Conservation (phyloP, 2,329 filamentous ascomycete genomes). For the Alternaria hordeiaustralica region DNA sequence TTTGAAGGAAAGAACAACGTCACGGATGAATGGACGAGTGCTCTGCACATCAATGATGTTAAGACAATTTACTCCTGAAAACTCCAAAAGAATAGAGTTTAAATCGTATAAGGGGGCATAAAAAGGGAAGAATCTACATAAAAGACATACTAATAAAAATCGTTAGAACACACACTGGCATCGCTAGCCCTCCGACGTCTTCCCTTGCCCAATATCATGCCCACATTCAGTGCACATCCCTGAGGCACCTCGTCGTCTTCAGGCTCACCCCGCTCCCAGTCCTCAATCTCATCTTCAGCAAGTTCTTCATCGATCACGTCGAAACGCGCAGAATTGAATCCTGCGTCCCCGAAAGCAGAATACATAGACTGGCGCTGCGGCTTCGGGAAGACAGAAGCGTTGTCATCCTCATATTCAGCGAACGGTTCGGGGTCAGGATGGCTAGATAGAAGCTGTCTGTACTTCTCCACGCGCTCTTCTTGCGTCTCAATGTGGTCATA, state of each 20-base stretch:
- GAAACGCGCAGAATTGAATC: slow-evolving; percentile 3
- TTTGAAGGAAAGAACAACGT: not conserved
- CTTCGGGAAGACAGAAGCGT: slow-evolving; percentile 1
- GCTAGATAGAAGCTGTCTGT: not conserved
- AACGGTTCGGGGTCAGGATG: not conserved
- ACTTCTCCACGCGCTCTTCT: slow-evolving; percentile 7
- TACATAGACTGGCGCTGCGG: slow-evolving; percentile 17
- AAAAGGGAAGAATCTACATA: not conserved
- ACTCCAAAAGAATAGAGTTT: not conserved
- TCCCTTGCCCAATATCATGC: not conserved
- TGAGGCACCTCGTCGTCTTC: not conserved
- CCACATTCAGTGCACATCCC: not conserved
- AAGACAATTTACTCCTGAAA: not conserved
- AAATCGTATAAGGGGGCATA: not conserved
- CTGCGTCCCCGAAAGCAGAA: slow-evolving; percentile 1
- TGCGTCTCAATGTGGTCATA: slow-evolving; percentile 1
- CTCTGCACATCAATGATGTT: not conserved
- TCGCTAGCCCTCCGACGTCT: not conserved
- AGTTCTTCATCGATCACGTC: slow-evolving; percentile 11
- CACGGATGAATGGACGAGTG: not conserved
- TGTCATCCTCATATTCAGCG: not conserved
- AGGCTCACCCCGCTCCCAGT: not conserved
- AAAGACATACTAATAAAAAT: not conserved
- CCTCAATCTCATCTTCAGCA: slow-evolving; percentile 2
- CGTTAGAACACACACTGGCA: not conserved